These are phyloP conservation scores for Blastomyces silverae DNA, from an alignment of 2,329 filamentous ascomycete genomes.

Conservation along the genomic window DNA sequence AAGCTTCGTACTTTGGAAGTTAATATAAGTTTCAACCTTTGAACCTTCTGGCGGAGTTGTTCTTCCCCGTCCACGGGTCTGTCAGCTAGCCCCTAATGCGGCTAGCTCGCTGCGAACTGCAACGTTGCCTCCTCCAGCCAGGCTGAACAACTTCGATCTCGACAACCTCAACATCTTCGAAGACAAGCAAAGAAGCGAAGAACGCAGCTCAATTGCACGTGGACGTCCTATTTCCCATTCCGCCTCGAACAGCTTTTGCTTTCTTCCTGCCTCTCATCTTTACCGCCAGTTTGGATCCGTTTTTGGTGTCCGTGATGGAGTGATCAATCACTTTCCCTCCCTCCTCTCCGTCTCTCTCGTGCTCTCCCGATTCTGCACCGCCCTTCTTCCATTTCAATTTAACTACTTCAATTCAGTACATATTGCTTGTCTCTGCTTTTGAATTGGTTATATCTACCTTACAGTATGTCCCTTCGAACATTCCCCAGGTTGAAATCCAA, in stretches of 20 bases:
- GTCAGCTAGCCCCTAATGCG: too few relatives aligned
- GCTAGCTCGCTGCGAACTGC: neutral
- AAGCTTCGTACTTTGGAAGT: too few relatives aligned
- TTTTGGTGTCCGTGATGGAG: neutral
- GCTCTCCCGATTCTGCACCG: neutral
- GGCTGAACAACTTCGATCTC: neutral
- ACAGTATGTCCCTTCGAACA: neutral
- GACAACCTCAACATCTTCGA: neutral
- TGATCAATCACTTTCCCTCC: neutral
- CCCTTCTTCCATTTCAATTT: neutral
- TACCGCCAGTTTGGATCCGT: neutral
- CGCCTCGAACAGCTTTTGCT: neutral
- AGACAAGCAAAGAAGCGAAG: neutral
- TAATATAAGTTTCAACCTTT: too few relatives aligned
- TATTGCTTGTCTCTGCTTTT: neutral
- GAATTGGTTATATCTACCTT: neutral
- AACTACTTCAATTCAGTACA: neutral
- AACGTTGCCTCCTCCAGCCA: constrained; percentile 2
- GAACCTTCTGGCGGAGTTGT: too few relatives aligned
- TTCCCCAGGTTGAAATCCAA: neutral
- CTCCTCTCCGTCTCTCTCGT: neutral
- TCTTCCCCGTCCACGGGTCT: too few relatives aligned
- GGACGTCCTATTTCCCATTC: neutral
- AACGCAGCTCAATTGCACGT: neutral
- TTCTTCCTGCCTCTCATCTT: neutral